These are phyloP conservation scores for Vanrija humicola DNA, from an alignment of 1,284 basidiomycete genomes.

Conservation along the genomic window DNA sequence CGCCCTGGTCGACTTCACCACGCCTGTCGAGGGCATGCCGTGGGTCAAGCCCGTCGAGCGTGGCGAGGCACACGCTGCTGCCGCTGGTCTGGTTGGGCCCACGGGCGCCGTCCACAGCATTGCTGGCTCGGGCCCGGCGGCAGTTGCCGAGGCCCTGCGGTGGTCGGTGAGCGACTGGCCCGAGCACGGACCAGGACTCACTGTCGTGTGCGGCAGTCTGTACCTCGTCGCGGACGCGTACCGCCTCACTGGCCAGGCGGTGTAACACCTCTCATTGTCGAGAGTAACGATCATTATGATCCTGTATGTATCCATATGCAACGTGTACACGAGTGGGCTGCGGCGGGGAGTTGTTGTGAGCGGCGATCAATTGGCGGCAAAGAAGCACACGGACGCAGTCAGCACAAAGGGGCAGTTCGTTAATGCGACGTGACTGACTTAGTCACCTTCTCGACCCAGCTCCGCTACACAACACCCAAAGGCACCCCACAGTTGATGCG, in stretches of 20 bases:
- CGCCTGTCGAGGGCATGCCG: conserved; percentile 80
- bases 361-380: too few species aligned
- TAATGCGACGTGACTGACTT: too few species aligned
- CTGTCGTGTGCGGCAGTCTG: conserved; percentile 79
- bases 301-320: too few species aligned
- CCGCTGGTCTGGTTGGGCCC: conserved; percentile 37
- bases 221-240: conserved; percentile 89
- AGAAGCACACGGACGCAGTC: too few species aligned
- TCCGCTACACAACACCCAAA: too few species aligned
- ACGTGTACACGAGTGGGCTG: too few species aligned
- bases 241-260: conserved; percentile 48
- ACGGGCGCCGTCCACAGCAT: conserved; percentile 11
- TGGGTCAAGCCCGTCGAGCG: conserved; percentile 70
- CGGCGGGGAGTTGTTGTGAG: too few species aligned
- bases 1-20: conserved; percentile 60
- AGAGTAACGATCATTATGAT: too few species aligned
- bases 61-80: conserved; percentile 48
- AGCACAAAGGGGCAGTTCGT: too few species aligned
- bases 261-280: too few species aligned
- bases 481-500: too few species aligned
- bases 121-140: conserved; percentile 14
- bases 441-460: too few species aligned
- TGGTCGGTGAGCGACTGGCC: conserved; percentile 38
- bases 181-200: conserved; percentile 49
- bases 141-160: conserved; percentile 23